Percentiles rank a stretch among this genome's conserved stretches.
These are phyloP conservation scores for Debaryomyces prosopidis DNA, from an alignment of 805 yeast species.

Conservation along the genomic window DNA sequence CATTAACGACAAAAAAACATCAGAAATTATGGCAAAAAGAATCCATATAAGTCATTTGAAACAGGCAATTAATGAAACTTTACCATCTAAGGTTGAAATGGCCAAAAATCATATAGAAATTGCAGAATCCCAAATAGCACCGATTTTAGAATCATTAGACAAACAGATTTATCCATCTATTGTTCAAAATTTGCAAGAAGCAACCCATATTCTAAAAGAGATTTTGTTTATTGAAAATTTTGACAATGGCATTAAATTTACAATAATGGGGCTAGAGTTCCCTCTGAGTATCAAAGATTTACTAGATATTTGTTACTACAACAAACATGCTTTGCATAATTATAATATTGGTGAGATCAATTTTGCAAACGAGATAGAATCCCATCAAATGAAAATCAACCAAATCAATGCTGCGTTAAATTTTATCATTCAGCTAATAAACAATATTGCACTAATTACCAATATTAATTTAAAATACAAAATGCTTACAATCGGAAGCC, in stretches of 20 bases:
- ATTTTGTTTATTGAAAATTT: conserved; percentile 27
- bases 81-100: conserved; percentile 14
- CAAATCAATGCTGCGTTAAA: conserved; percentile 34
- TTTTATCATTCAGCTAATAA: conserved; percentile 29
- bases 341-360: conserved; percentile 7
- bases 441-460: conserved; percentile 23
- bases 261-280: conserved; percentile 35
- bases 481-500: conserved; percentile 23
- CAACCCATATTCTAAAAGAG: conserved; percentile 19
- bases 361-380: conserved; percentile 5
- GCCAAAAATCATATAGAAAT: conserved; percentile 24
- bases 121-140: conserved; percentile 25
- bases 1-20: conserved; percentile 21
- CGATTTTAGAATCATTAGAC: conserved; percentile 24
- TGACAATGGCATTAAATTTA: conserved; percentile 21
- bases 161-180: conserved; percentile 22
- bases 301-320: conserved; percentile 29
- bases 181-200: conserved; percentile 12
- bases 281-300: conserved; percentile 33
- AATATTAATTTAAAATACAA: conserved; percentile 26
- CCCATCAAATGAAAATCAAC: conserved; percentile 15
- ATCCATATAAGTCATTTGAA: conserved; percentile 19
- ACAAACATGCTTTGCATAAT: conserved; percentile 8
- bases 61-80: conserved; percentile 15
- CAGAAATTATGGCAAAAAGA: conserved; percentile 23